Evolutionary conservation across 179 eudicot genomes (phyloP).

Genomic region (Spinacia oleracea): DNA sequence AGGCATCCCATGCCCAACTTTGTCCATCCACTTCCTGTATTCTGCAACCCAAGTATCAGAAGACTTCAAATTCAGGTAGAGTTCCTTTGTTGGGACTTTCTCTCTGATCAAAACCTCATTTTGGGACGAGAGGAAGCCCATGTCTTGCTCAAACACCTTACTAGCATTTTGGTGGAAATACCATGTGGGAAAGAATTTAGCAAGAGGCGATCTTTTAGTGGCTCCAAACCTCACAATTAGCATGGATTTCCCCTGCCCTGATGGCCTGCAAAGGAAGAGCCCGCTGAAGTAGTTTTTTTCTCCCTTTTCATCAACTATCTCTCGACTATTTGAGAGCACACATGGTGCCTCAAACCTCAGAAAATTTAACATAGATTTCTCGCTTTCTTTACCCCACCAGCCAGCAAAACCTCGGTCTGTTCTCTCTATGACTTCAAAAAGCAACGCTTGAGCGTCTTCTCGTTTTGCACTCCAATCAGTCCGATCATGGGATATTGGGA

Average conservation of each 20-base stretch:
- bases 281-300: conserved; percentile 64
- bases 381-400: conserved; percentile 69
- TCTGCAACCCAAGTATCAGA: conserved; percentile 95
- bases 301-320: conserved; percentile 59
- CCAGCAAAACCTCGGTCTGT: conserved; percentile 89
- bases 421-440: conserved; percentile 69
- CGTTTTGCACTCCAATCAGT: conserved; percentile 90
- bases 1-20: conserved; percentile 98
- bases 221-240: conserved; percentile 84
- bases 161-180: conserved; percentile 87
- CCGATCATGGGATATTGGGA: conserved; percentile 93
- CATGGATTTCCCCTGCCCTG: conserved; percentile 95
- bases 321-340: conserved; percentile 77
- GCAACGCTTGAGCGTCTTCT: conserved; percentile 82
- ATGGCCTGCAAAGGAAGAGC: conserved; percentile 78
- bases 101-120: conserved; percentile 74
- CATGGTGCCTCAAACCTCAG: conserved; percentile 88
- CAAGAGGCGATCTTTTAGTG: conserved; percentile 56
- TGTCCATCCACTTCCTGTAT: conserved; percentile 97
- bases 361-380: conserved; percentile 54
- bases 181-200: conserved; percentile 71
- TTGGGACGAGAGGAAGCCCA: conserved; percentile 94
- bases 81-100: conserved; percentile 67
- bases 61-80: conserved; percentile 74
- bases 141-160: conserved; percentile 94